Base-by-base conservation (phyloP, 345 rosid species). In the Dipteronia sinensis region DNA sequence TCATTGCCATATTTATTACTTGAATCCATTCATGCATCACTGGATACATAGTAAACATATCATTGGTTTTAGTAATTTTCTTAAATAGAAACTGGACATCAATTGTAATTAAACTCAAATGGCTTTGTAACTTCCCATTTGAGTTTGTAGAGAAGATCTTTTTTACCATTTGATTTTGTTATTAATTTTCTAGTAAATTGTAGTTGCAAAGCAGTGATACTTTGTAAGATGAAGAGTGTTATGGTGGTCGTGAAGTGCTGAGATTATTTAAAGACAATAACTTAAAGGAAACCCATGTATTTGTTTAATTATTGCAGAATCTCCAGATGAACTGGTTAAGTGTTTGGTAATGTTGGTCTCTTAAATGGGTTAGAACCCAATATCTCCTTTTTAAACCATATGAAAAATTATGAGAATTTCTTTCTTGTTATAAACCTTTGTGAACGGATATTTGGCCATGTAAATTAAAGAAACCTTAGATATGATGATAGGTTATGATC, bases 251-350 rank as follows among this genome's bases (percentile, higher is more conserved):
- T 34, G 42, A 34, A 40, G 19, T 65, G 69, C n/a, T 65, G 47
- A 65, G 69, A 65, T 31, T 65, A 47, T 34, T 34, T 34, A 65
- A 65, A 59, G 65, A 59, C 13, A 10, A 59, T 59, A 64, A 64
- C 40, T 38, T 13, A 23, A 20, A 31, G 16, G 7, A 49, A 27
- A 25, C n/a, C 69, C n/a, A 23, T n/a, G 62, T n/a, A 46, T 25
- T 59, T 38, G 10, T 12, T 31, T 64, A 16, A 42, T 62, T 62
- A n/a, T 40, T 25, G 59, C 25, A 62, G 17, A 38, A 44, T 42
- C 25, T 62, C 16, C 59, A 42, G 25, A 23, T 22, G 4, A 29
- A 46, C 13, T 40, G 67, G 55, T 62, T 15, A 15, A 42, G 76
- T 20, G 51, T 23, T 61, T 62, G 56, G 56, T 67, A 73, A 17